A percentile compares a stretch with the other conserved stretches of the same genome.
Conservation (phyloP, 2,329 filamentous ascomycete genomes). For the Thielaviopsis musarum region DNA sequence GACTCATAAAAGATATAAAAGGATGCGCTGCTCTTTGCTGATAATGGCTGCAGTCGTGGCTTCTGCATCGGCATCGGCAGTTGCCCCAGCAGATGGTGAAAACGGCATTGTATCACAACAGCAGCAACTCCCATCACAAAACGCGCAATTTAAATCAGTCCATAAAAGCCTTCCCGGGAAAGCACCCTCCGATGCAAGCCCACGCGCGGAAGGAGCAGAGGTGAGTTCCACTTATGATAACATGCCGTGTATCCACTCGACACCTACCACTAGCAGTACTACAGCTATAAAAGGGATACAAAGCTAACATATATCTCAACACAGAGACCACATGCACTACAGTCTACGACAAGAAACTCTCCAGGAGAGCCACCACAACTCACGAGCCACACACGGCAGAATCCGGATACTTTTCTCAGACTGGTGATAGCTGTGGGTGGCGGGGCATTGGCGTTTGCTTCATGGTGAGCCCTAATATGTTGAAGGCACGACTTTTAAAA, state of each 20-base stretch:
- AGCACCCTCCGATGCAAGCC: not conserved
- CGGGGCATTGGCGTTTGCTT: constrained; percentile 2
- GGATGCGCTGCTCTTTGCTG: not conserved
- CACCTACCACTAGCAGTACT: no score
- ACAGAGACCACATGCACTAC: no score
- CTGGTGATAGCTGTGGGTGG: constrained; percentile 5
- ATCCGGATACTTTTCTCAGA: not conserved
- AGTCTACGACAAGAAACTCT: not conserved
- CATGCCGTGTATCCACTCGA: no score
- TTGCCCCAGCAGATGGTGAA: not conserved
- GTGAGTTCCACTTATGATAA: not conserved
- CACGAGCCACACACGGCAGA: not conserved
- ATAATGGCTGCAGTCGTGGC: not conserved
- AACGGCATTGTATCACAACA: not conserved
- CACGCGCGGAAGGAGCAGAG: not conserved
- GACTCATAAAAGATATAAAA: not conserved
- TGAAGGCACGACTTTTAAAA: not conserved
- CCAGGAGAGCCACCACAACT: not conserved
- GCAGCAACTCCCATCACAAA: not conserved
- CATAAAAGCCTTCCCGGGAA: not conserved
- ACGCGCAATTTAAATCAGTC: not conserved
- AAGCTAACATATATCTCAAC: no score
- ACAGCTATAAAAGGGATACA: no score
- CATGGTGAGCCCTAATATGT: not conserved
- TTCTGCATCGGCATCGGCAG: not conserved